These are phyloP conservation scores for Lasiodiplodia sp. DNA, from an alignment of 2,329 filamentous ascomycete genomes.

Conservation along the genomic window DNA sequence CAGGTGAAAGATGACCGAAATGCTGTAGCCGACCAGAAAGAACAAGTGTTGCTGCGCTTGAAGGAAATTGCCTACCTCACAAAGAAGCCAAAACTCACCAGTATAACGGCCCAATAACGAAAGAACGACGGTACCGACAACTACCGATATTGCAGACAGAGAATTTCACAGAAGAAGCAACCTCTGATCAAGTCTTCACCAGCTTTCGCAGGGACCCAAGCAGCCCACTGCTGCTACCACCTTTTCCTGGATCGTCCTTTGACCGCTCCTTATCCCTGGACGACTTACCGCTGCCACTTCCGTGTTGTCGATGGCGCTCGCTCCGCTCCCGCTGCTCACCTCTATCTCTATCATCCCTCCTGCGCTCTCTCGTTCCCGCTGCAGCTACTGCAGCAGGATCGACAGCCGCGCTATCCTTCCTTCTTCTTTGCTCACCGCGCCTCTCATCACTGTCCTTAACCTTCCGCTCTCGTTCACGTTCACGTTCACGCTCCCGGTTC, in stretches of 20 bases:
- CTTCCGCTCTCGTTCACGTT: neutral
- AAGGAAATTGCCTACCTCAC: neutral
- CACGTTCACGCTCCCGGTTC: neutral
- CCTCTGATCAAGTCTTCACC: slow-evolving; percentile 8
- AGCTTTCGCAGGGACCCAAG: slow-evolving; percentile 13
- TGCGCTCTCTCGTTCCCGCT: neutral
- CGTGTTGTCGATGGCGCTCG: slow-evolving; percentile 10
- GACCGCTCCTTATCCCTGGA: slow-evolving; percentile 13
- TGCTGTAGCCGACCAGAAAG: neutral
- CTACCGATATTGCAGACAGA: neutral
- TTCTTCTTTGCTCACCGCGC: neutral
- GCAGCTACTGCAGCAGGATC: neutral
- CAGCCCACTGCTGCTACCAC: neutral
- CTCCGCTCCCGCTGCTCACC: neutral
- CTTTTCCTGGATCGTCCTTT: slow-evolving; percentile 12
- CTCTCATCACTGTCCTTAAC: neutral
- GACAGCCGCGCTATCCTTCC: neutral
- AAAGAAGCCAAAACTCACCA: neutral
- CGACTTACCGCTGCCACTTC: slow-evolving; percentile 8
- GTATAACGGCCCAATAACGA: neutral
- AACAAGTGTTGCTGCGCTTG: neutral
- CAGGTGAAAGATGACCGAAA: neutral
- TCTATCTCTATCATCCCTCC: neutral
- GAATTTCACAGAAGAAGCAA: neutral
- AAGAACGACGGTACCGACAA: neutral